Evolutionary conservation across 805 yeast species (phyloP), one percentile per base, ranked within the genome.

Genomic region (Candida argentea): DNA sequence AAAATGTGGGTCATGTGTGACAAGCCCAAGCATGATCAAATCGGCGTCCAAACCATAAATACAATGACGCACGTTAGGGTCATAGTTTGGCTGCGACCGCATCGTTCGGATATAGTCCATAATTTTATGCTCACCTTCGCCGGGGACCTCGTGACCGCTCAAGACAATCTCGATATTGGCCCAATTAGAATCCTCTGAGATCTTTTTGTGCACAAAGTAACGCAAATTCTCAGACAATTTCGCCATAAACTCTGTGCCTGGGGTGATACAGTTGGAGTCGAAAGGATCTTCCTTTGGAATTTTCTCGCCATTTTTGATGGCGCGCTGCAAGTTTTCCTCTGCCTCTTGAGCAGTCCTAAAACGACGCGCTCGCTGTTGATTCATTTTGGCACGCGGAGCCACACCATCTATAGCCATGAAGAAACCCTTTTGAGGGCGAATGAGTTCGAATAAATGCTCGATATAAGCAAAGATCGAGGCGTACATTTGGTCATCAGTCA

Each of bases 341-440:
- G 95, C 95, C 47, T 89, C 97, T 43, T 76, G 68, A 1, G 95
- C 97, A 17, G 95, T 76, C 55, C 95, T 68, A 55, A 89, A 89
- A 59, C 98, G 75, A 65, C 98, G 76, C 1, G 95, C 76, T 57
- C 98, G 73, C 56, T 89, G 98, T 56, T 89, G 97, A 51, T 89
- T 89, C 95, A 89, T 87, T 50, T 89, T 89, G 7, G 98, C 98
- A 51, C 98, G 67, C 23, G 98, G 98, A 0, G 98, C 98, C 28
- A 89, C 97, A 50, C 98, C 98, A 59, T 89, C 98, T 44, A 89
- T 83, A 3, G 98, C 97, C 95, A 89, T 86, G 50, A 80, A 87
- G 42, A 89, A 83, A 9, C 79, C 73, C 48, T 84, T 70, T 43
- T 81, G 67, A 6, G 99, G 99, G 50, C 76, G 75, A 39, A 91